Conservation (phyloP, 768 basidiomycete genomes). For the Pisolithus orientalis region DNA sequence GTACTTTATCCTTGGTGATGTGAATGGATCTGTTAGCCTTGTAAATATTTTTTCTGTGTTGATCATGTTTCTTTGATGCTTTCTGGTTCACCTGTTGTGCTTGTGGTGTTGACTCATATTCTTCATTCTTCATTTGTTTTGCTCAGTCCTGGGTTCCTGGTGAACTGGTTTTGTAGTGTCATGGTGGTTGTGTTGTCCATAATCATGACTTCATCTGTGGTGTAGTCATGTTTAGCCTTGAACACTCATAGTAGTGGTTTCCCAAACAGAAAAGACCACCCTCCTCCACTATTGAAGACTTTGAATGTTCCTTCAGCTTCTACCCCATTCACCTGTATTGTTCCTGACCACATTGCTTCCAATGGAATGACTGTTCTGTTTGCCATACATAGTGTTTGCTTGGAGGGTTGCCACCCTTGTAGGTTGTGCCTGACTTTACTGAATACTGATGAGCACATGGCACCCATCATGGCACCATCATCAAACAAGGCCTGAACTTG, state of each 20-base stretch:
- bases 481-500: background rate
- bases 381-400: conserved; percentile 25
- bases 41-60: background rate
- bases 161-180: background rate
- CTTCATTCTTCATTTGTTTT: background rate
- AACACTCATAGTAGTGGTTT: conserved; percentile 21
- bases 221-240: conserved; percentile 20
- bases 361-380: conserved; percentile 13
- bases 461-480: background rate
- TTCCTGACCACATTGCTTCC: conserved; percentile 5
- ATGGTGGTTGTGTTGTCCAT: background rate
- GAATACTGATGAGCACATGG: background rate
- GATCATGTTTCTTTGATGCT: background rate
- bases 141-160: background rate
- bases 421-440: background rate
- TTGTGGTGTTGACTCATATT: background rate
- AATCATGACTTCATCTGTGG: conserved; percentile 2
- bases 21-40: background rate
- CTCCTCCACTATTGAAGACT: conserved; percentile 14
- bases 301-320: background rate
- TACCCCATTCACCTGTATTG: background rate
- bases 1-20: conserved; percentile 8
- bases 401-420: background rate
- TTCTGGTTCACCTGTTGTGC: background rate
- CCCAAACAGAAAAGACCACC: conserved; percentile 24